Evolutionary conservation across 768 basidiomycete species (phyloP).

Genomic region (Suillus paluster): DNA sequence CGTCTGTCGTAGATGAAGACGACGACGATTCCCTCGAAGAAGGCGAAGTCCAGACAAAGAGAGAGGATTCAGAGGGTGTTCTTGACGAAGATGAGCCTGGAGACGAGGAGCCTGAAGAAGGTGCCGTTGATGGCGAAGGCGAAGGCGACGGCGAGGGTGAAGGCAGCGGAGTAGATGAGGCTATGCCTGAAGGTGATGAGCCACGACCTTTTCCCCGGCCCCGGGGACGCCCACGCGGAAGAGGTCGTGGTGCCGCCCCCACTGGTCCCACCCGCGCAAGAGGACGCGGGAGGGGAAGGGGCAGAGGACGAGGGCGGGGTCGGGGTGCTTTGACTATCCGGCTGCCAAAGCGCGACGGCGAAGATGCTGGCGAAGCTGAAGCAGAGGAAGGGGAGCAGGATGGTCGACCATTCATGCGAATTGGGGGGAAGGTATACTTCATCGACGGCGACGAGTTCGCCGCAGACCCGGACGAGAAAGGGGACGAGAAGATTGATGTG

Average conservation of each 20-base stretch:
- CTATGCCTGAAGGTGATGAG: conserved; percentile 40
- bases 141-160: conserved; percentile 31
- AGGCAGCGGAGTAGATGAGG: conserved; percentile 36
- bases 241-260: conserved; percentile 37
- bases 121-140: conserved; percentile 32
- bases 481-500: conserved; percentile 89
- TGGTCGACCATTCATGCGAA: conserved; percentile 72
- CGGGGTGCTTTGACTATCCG: conserved; percentile 33
- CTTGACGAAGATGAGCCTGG: conserved; percentile 37
- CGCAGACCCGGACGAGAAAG: conserved; percentile 82
- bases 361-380: conserved; percentile 46
- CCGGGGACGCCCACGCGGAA: conserved; percentile 43
- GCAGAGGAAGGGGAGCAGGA: conserved; percentile 42
- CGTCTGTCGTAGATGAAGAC: conserved; percentile 21
- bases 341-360: conserved; percentile 32
- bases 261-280: conserved; percentile 39
- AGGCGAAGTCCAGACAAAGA: conserved; percentile 31
- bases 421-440: conserved; percentile 74
- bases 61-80: conserved; percentile 34
- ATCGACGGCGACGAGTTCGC: conserved; percentile 91
- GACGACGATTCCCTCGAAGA: conserved; percentile 23
- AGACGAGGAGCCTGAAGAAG: conserved; percentile 28
- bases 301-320: conserved; percentile 45
- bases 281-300: conserved; percentile 44
- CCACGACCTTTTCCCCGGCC: conserved; percentile 35